Conservation (phyloP, 352 stramenopile species). For the Pythium insidiosum region DNA sequence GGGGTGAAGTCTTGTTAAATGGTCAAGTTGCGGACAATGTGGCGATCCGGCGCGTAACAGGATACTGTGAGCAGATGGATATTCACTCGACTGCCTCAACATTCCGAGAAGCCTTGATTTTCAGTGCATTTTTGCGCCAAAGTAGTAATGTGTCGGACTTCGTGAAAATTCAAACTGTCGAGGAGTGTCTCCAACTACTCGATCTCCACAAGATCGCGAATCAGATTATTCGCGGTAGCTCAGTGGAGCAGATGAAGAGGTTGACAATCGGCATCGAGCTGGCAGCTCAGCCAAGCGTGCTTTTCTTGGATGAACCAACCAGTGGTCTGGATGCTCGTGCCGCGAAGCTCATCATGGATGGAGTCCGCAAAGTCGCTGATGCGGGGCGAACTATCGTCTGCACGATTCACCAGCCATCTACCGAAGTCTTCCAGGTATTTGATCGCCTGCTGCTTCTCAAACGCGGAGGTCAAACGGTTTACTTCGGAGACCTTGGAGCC, state of each 20-base stretch:
- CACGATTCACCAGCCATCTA: slow-evolving; percentile 71
- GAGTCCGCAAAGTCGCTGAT: slow-evolving; percentile 34
- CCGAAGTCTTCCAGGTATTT: slow-evolving; percentile 58
- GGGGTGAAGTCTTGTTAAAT: slow-evolving; percentile 57
- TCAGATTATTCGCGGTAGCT: slow-evolving; percentile 16
- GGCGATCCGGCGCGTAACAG: slow-evolving; percentile 5
- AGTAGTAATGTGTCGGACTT: background rate
- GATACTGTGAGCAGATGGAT: too few species aligned
- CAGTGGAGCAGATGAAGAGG: slow-evolving; percentile 21
- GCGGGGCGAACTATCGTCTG: slow-evolving; percentile 77
- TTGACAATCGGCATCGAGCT: slow-evolving; percentile 79
- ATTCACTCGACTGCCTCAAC: slow-evolving; percentile 28
- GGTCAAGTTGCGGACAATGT: slow-evolving; percentile 5
- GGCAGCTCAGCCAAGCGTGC: slow-evolving; percentile 50
- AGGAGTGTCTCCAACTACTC: slow-evolving; percentile 24
- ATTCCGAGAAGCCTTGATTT: slow-evolving; percentile 32
- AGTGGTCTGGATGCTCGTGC: slow-evolving; percentile 30
- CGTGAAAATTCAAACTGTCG: slow-evolving; percentile 18
- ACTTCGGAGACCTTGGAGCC: slow-evolving; percentile 25
- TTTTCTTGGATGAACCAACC: slow-evolving; percentile 76
- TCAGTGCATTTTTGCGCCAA: slow-evolving; percentile 56
- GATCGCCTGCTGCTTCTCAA: slow-evolving; percentile 34
- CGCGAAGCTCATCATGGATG: slow-evolving; percentile 43
- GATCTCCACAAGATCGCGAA: slow-evolving; percentile 18
- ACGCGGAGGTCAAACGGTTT: background rate